phyloP scores from a whole-genome alignment of 345 rosid genomes.

The Eucalyptus pauciflora region DNA sequence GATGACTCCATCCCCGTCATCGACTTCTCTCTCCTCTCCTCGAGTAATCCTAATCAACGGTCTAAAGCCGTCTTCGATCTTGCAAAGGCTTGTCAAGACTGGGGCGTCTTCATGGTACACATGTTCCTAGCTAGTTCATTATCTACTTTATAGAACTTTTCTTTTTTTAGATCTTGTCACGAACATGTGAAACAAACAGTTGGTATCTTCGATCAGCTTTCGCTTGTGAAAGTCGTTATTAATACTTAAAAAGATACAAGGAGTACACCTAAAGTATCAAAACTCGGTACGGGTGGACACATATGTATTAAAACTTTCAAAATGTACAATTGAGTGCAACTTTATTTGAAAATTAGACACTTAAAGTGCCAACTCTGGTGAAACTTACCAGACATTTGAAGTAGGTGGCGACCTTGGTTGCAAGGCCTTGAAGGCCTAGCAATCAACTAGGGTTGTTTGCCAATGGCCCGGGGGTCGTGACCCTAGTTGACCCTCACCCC shows the following conservation, averaged over 20 bases:
- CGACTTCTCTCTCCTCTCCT: slow-evolving; percentile 29
- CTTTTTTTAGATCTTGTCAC: not conserved
- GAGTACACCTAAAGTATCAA: no score
- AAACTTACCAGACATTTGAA: no score
- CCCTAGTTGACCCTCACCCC: no score
- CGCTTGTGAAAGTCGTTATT: not conserved
- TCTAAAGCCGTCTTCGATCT: slow-evolving; percentile 16
- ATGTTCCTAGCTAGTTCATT: not conserved
- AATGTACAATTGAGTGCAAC: no score
- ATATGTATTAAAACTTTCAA: no score
- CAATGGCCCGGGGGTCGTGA: rapidly evolving
- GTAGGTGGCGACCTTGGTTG: rapidly evolving
- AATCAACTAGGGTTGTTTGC: no score
- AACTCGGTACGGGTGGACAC: rapidly evolving
- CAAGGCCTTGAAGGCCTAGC: no score
- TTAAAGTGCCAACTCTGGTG: no score
- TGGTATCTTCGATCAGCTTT: not conserved
- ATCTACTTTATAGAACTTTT: not conserved
- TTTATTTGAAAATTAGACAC: no score
- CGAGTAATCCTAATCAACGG: slow-evolving; percentile 13
- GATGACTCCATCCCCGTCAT: slow-evolving; percentile 21
- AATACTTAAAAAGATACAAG: not conserved
- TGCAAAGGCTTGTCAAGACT: slow-evolving; percentile 40
- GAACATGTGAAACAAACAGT: not conserved
- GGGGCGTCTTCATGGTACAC: slow-evolving; percentile 55